Evolutionary conservation across 2,329 filamentous ascomycete genomes (phyloP), one percentile per base, ranked within the genome.

Genomic region (Talaromyces sp.): DNA sequence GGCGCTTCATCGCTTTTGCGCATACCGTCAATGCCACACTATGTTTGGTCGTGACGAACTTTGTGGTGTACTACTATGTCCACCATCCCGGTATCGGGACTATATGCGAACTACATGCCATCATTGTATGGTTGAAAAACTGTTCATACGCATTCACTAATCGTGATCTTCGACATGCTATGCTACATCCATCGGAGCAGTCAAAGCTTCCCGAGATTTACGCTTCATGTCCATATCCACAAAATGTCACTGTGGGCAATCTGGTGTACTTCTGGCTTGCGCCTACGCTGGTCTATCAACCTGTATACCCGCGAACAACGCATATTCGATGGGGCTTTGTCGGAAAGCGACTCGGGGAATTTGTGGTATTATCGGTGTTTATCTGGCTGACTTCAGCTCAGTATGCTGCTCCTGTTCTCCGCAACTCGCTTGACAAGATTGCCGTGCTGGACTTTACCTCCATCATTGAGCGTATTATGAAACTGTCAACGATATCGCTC

Each of bases 211-310:
- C 95, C 0, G 88, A 91, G 43, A 83, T 98, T 27, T 99, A 98
- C 80, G 82, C 85, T 13, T 75, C 86, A 62, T 96, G 93, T 72
- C 91, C 94, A 0, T 99, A 99, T 75, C 95, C 95, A 0, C 80
- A 86, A 57, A 99, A 98, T 77, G 91, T 99, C 77, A 96, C 93
- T 3, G 84, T 97, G 70, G 80, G 84, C 60, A 99, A 98, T 75
- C 82, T 99, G 31, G 87, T 87, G 65, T 99, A 98, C 80, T 99
- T 99, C 77, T 98, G 95, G 94, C 94, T 93, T 89, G 95, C 94
- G 0, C 95, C 95, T 0, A 99, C 95, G 0, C 84, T 99, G 61
- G 90, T 98, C 52, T 99, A 99, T 77, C 95, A 99, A 80, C 95
- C 95, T 1, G 92, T 95, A 15, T 99, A 99, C 76, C 95, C 95